Conservation (phyloP, 257 asterid genomes). For the Scutellaria minor region DNA sequence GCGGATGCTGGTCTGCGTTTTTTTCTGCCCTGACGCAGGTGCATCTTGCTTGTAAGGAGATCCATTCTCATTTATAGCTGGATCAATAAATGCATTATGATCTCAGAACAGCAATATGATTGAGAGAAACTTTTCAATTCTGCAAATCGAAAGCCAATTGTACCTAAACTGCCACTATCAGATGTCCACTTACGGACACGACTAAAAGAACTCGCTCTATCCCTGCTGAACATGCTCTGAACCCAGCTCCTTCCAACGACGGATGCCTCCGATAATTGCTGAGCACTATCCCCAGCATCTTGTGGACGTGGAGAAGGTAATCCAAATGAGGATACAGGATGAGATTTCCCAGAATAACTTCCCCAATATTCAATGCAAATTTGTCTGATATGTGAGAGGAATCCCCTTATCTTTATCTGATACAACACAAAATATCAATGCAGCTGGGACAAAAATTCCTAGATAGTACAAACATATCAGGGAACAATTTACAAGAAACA, state of each 20-base stretch:
- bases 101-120: slow-evolving; percentile 31
- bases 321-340: no score
- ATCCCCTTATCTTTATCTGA: slow-evolving; percentile 87
- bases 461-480: not conserved
- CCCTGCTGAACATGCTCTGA: slow-evolving; percentile 97
- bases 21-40: slow-evolving; percentile 71
- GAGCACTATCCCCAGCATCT: slow-evolving; percentile 60
- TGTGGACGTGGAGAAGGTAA: slow-evolving; percentile 83
- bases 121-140: not conserved
- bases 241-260: slow-evolving; percentile 97
- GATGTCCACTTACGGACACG: slow-evolving; percentile 65
- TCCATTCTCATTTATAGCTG: slow-evolving; percentile 65
- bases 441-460: not conserved
- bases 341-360: slow-evolving; percentile 70
- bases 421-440: slow-evolving; percentile 34
- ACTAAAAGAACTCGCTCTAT: slow-evolving; percentile 69
- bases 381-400: slow-evolving; percentile 76
- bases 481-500: slow-evolving; percentile 12
- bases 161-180: slow-evolving; percentile 52
- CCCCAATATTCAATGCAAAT: slow-evolving; percentile 90
- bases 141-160: slow-evolving; percentile 30
- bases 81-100: slow-evolving; percentile 24
- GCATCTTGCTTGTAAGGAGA: slow-evolving; percentile 53
- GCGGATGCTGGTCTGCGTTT: slow-evolving; percentile 80
- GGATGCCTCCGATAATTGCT: slow-evolving; percentile 82